Evolutionary conservation across 2,329 filamentous ascomycete genomes (phyloP), one percentile per base, ranked within the genome.

Genomic region (Diaporthe humulicola): DNA sequence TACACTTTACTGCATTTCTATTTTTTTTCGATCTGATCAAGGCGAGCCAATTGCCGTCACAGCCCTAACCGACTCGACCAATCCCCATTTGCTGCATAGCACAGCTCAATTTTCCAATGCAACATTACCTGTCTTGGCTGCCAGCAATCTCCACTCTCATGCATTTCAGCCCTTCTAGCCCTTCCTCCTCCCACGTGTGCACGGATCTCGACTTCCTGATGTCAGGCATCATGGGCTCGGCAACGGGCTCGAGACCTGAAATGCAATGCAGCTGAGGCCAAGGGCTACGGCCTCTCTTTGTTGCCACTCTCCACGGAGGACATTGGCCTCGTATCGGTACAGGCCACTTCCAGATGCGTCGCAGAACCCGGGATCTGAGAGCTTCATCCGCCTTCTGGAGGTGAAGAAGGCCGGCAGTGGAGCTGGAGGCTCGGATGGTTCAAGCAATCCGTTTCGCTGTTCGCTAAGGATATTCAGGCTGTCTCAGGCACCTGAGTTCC

Each of bases 311-410:
- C n/a, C 33, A 4, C 61, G 30, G 22, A 52, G 64, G n/a, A 25
- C 3, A 15, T 38, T 67, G 5, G 33, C 64, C 30, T 52, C 64
- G n/a, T 67, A 67, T 28, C 64, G 33, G 22, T 67, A 67, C 12
- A 67, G 15, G 45, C 45, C 45, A 17, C 64, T 67, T n/a, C 64
- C 64, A 15, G 45, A 67, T 67, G 45, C 64, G 30, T 52, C 64
- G 2, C 64, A 38, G 4, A 28, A 6, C 8, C 33, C 45, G n/a
- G 19, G 10, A 22, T 38, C 45, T 67, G 45, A n/a, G 30, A 67
- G 19, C 28, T 52, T 52, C 30, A 52, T 60, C 33, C 56, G 56
- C 12, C 57, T 60, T 22, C 33, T 48, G 25, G 57, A 61, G 45
- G 56, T 25, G 1, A 17, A 28, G 28, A 36, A 5, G 22, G n/a